Percentiles rank a stretch among this genome's conserved stretches.
phyloP scores from a whole-genome alignment of 192 early-diverging fungal genomes.

The Linnemannia hyalina region DNA sequence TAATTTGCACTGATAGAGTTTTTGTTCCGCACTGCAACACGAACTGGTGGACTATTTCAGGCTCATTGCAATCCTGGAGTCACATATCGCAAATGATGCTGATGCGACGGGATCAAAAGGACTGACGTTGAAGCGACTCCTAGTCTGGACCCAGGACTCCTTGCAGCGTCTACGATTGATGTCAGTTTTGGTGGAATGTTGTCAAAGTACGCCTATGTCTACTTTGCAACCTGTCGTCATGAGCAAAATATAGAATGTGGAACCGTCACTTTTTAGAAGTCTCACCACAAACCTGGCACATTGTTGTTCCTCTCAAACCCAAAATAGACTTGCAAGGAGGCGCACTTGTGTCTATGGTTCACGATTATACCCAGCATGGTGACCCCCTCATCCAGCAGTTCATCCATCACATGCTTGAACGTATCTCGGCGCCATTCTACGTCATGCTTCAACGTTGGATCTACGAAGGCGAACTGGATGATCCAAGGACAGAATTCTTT shows the following conservation, averaged over 20 bases:
- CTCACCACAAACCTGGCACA: neutral
- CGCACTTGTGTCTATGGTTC: constrained; percentile 78
- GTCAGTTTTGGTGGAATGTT: constrained; percentile 75
- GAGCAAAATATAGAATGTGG: neutral
- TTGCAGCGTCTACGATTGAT: constrained; percentile 83
- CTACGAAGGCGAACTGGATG: constrained; percentile 92
- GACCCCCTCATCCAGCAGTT: constrained; percentile 90
- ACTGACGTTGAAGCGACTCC: constrained; percentile 85
- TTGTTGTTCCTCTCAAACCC: neutral
- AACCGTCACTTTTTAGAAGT: neutral
- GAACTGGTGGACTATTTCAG: constrained; percentile 90
- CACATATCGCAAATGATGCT: constrained; percentile 71
- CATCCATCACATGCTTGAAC: constrained; percentile 77
- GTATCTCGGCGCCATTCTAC: constrained; percentile 91
- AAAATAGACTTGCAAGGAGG: constrained; percentile 74
- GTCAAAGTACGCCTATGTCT: constrained; percentile 54
- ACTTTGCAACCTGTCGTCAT: neutral
- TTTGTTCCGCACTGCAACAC: constrained; percentile 82
- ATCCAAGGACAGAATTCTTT: constrained; percentile 95
- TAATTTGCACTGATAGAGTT: constrained; percentile 67
- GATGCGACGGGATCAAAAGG: constrained; percentile 64
- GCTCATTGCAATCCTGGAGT: constrained; percentile 88
- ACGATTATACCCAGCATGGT: constrained; percentile 89
- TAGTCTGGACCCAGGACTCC: constrained; percentile 89
- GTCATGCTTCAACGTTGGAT: constrained; percentile 93